Conservation (phyloP, 2,329 filamentous ascomycete genomes). For the Lachnellula hyalina region DNA sequence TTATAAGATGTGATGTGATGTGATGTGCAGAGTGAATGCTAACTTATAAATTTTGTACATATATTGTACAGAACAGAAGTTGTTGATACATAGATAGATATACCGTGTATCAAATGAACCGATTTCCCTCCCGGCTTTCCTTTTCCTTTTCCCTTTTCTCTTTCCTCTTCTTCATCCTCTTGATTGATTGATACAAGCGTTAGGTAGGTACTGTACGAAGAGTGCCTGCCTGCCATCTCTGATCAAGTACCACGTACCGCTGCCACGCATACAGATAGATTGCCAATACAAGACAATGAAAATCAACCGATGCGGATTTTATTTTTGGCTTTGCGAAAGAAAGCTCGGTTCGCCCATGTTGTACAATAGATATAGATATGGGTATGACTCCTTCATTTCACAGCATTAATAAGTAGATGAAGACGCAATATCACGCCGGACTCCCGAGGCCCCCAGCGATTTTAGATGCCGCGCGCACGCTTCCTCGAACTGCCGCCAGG, state of each 20-base stretch:
- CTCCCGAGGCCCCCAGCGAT: not conserved
- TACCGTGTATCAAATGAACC: not conserved
- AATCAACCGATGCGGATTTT: no score
- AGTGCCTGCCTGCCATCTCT: not conserved
- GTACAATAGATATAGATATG: no score
- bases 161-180: not conserved
- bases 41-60: no score
- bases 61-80: no score
- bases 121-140: not conserved
- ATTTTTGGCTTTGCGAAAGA: not conserved
- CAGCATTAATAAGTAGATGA: not conserved
- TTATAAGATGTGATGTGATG: no score
- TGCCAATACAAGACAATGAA: no score
- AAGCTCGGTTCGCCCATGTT: not conserved
- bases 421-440: not conserved
- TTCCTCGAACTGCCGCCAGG: slow-evolving; percentile 46
- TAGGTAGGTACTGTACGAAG: not conserved
- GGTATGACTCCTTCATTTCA: not conserved
- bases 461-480: slow-evolving; percentile 38
- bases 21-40: no score
- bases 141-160: not conserved
- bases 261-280: no score
- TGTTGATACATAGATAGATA: not conserved
- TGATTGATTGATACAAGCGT: not conserved
- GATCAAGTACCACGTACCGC: no score